These are phyloP conservation scores for Neoscytalidium dimidiatum DNA, from an alignment of 2,329 filamentous ascomycete species.

Conservation along the genomic window DNA sequence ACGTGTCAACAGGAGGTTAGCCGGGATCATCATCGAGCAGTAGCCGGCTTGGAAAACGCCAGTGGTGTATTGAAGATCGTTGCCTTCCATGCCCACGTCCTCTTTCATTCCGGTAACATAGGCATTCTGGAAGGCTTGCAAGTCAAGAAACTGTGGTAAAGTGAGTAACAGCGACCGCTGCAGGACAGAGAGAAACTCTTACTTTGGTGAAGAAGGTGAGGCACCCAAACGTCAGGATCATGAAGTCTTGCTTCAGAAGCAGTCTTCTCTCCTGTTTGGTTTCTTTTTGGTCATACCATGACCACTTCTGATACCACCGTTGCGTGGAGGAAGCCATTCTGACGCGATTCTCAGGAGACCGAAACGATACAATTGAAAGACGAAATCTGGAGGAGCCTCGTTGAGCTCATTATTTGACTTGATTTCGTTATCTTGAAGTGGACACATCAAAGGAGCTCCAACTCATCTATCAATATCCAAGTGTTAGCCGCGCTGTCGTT, in stretches of 20 bases:
- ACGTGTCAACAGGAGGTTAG: neutral
- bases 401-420: neutral
- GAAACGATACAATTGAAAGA: neutral
- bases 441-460: neutral
- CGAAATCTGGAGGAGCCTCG: neutral
- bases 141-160: slow-evolving; percentile 46
- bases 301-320: slow-evolving; percentile 3
- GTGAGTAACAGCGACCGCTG: slow-evolving; percentile 49
- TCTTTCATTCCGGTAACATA: slow-evolving; percentile 42
- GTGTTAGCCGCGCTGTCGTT: neutral
- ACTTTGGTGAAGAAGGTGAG: slow-evolving; percentile 58
- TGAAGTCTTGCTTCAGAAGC: slow-evolving; percentile 57
- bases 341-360: neutral
- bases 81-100: slow-evolving; percentile 37
- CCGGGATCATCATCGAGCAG: slow-evolving; percentile 3
- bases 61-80: slow-evolving; percentile 21
- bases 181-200: slow-evolving; percentile 57
- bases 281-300: slow-evolving; percentile 42
- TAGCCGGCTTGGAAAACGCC: slow-evolving; percentile 2
- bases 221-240: slow-evolving; percentile 59
- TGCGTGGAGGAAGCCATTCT: neutral
- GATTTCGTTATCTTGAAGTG: neutral
- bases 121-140: slow-evolving; percentile 46
- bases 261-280: slow-evolving; percentile 52
- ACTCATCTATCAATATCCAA: too few species aligned